A percentile compares a stretch with the other conserved stretches of the same genome.
Evolutionary conservation across 768 basidiomycete species (phyloP).

Genomic region (Suillus clintonianus): DNA sequence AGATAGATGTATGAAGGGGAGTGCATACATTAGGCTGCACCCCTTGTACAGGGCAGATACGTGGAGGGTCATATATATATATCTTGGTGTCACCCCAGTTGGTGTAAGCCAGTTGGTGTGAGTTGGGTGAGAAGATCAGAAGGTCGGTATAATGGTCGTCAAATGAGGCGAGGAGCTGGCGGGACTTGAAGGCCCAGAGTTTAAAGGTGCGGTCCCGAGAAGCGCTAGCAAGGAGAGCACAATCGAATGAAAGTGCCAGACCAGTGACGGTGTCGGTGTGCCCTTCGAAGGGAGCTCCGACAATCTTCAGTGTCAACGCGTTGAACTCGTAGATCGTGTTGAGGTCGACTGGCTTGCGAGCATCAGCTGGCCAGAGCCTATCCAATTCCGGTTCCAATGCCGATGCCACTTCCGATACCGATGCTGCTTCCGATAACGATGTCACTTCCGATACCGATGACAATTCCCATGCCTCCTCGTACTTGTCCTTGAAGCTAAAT

Average conservation of each 20-base stretch:
- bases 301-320: neutral
- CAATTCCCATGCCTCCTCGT: no score
- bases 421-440: no score
- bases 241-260: neutral
- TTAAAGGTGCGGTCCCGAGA: neutral
- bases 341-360: no score
- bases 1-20: neutral
- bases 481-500: neutral
- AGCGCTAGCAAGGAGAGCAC: neutral
- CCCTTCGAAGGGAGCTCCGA: neutral
- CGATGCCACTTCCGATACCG: no score
- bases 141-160: neutral
- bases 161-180: neutral
- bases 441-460: no score
- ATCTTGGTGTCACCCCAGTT: neutral
- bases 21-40: neutral
- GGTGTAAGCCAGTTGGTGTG: neutral
- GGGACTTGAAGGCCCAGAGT: neutral
- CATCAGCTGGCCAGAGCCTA: no score
- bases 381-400: neutral
- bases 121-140: neutral
- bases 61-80: neutral
- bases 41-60: neutral
- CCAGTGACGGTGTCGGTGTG: fast-evolving
- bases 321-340: neutral